Conservation (phyloP, 1,284 basidiomycete species). For the Pholiota adiposa region DNA sequence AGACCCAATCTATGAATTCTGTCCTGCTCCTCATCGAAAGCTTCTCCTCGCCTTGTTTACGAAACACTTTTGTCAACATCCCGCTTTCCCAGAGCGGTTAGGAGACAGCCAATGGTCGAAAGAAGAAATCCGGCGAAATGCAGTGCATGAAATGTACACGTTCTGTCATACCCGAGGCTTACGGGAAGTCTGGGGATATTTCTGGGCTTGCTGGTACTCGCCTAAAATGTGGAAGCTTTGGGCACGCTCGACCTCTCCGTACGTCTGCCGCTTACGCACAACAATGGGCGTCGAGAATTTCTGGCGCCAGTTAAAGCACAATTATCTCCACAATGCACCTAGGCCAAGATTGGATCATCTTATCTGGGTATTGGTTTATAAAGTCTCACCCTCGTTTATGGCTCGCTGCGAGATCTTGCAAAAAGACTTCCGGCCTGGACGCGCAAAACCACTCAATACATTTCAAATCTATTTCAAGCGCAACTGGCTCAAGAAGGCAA, state of each 20-base stretch:
- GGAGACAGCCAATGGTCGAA: constrained; percentile 2
- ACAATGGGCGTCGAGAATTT: constrained; percentile 40
- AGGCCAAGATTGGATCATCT: constrained; percentile 34
- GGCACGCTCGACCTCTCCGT: constrained; percentile 32
- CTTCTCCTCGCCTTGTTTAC: constrained; percentile 33
- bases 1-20: constrained; percentile 34
- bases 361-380: constrained; percentile 30
- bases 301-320: constrained; percentile 37
- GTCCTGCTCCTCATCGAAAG: constrained; percentile 32
- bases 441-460: constrained; percentile 20
- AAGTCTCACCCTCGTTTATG: constrained; percentile 26
- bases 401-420: not conserved
- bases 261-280: constrained; percentile 29
- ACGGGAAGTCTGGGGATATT: constrained; percentile 37
- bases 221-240: constrained; percentile 35
- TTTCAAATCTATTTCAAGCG: constrained; percentile 23
- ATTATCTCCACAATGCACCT: constrained; percentile 29
- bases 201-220: constrained; percentile 39
- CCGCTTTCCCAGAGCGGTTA: constrained; percentile 26
- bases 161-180: constrained; percentile 33
- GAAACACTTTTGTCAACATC: constrained; percentile 37
- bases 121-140: constrained; percentile 25
- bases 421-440: constrained; percentile 14
- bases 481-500: constrained; percentile 16
- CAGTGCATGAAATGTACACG: constrained; percentile 36